Percentiles rank a stretch among this genome's conserved stretches.
phyloP scores from a whole-genome alignment of 345 rosid species.

The Draba incana region DNA sequence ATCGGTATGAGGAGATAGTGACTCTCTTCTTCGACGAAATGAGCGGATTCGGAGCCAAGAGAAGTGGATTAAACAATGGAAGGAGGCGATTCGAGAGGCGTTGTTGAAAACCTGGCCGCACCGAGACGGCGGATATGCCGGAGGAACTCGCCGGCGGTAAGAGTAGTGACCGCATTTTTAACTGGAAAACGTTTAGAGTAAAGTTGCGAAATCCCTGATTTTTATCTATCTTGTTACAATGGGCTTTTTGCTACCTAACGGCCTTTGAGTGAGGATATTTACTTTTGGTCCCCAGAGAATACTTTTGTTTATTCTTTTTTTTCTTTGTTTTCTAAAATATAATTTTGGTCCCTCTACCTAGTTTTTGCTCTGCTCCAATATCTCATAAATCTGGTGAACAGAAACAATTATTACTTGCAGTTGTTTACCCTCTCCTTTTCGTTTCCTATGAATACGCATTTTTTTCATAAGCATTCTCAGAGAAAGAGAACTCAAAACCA shows the following conservation, averaged over 20 bases:
- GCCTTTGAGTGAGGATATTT: conserved; percentile 4
- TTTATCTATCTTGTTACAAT: conserved; percentile 1
- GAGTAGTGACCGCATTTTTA: conserved; percentile 63
- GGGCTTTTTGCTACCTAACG: conserved; percentile 39
- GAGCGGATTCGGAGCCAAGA: conserved; percentile 31
- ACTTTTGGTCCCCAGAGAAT: too few relatives aligned
- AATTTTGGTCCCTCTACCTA: not conserved
- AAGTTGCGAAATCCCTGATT: not conserved
- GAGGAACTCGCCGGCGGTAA: conserved; percentile 51
- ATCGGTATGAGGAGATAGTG: conserved; percentile 33
- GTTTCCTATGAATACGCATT: conserved; percentile 43
- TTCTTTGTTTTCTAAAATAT: too few relatives aligned
- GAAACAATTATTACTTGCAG: conserved; percentile 55
- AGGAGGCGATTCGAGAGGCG: conserved; percentile 31
- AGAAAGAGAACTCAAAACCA: conserved; percentile 23
- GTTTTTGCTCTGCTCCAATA: conserved; percentile 37
- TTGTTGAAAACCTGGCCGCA: conserved; percentile 29
- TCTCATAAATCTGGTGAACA: conserved; percentile 57
- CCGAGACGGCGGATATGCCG: conserved; percentile 42
- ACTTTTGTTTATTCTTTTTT: too few relatives aligned
- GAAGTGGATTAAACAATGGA: conserved; percentile 28
- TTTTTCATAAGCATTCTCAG: conserved; percentile 22
- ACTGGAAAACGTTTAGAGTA: conserved; percentile 3
- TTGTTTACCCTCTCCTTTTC: conserved; percentile 60
- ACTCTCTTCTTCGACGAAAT: conserved; percentile 21